Evolutionary conservation across 495 filamentous ascomycete genomes (phyloP), one percentile per base, ranked within the genome.

Genomic region (Penicillium cataractarum): DNA sequence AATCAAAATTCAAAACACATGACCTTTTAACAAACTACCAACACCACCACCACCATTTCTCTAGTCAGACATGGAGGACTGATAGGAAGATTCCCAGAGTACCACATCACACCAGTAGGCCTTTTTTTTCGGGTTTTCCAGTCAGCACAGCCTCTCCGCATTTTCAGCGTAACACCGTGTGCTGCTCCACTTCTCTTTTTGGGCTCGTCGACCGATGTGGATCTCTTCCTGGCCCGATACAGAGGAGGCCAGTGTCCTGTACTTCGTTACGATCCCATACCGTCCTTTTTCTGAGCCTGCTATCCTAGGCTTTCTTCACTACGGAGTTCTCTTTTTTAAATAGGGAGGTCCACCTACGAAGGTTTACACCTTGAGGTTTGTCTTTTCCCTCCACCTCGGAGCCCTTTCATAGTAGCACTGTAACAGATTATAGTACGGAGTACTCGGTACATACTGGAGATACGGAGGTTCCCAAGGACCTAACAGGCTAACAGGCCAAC

Each of bases 171-270:
- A 26, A 29, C 57, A 59, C 57, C 49, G 58, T 60, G 58, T 60
- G 58, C 49, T 51, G 57, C 44, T 52, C 59, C 59, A 61, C 59
- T 55, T 61, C 51, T 55, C 59, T 49, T 55, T 60, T 61, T 61
- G 59, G 59, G 59, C 59, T 44, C 13, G 39, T 55, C 27, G 49
- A 48, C 59, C 59, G 59, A 62, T 57, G 58, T 60, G 58, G 57
- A 27, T 17, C 37, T 24, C 17, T 22, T 35, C 33, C 48, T 35
- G 37, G 33, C 22, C 44, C 57, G 57, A 59, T 52, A 51, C 57
- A 59, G 57, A 12, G n/a, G 54, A 40, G 59, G 39, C 52, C 59
- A 53, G 59, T 46, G 59, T 32, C 42, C 60, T 29, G 48, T 12
- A 22, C 58, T 56, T 62, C 3, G 51, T 32, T 33, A 22, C 51